Percentiles rank a stretch among this genome's conserved stretches.
Evolutionary conservation across 176 grass and related monocot species (phyloP).

Genomic region (Juncus inflexus): DNA sequence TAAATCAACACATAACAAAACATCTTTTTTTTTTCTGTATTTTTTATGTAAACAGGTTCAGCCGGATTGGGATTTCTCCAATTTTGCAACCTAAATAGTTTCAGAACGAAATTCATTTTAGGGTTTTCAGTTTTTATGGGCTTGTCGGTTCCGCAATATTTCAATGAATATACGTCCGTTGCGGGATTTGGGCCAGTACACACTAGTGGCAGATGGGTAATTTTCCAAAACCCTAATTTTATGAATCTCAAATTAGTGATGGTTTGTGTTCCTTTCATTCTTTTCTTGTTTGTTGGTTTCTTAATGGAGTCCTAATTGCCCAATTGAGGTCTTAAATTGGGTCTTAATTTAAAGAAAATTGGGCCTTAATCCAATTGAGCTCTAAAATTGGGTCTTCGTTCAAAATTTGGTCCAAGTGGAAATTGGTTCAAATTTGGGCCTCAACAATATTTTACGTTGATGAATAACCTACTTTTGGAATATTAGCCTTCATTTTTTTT

Average conservation of each 20-base stretch:
- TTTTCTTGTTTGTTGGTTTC: not conserved
- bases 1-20: no score
- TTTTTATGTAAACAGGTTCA: conserved; percentile 53
- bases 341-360: not conserved
- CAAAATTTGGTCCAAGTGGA: no score
- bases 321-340: not conserved
- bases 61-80: conserved; percentile 71
- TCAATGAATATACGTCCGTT: conserved; percentile 83
- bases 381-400: not conserved
- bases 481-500: no score
- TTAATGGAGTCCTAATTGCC: not conserved
- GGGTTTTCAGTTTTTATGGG: conserved; percentile 94
- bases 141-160: conserved; percentile 87
- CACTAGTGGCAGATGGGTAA: conserved; percentile 81
- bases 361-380: not conserved
- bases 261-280: no score
- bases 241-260: not conserved
- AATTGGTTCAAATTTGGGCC: no score
- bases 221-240: conserved; percentile 22
- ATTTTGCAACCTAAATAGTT: conserved; percentile 88
- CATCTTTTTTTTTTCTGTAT: conserved; percentile 3
- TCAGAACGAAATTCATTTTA: conserved; percentile 79
- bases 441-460: no score
- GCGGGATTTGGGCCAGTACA: conserved; percentile 77
- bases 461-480: no score